Evolutionary conservation across 805 yeast genomes (phyloP).

Genomic region (Kodamaea leandrae): DNA sequence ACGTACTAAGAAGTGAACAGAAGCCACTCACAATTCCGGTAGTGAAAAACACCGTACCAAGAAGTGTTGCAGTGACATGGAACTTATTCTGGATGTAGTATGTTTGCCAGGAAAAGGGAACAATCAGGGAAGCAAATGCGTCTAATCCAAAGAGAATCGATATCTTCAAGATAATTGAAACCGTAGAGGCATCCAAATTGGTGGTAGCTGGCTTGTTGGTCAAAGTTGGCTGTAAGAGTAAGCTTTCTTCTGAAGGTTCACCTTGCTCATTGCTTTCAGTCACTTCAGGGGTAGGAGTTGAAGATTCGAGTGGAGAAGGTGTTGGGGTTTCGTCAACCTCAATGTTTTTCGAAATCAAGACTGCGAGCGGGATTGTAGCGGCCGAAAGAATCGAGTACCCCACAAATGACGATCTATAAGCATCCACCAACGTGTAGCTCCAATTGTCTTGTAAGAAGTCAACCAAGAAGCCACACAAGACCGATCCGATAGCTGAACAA

Average conservation of each 20-base stretch:
- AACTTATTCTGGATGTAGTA: conserved; percentile 41
- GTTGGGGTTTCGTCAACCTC: conserved; percentile 13
- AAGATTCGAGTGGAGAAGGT: background rate
- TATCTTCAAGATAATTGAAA: conserved; percentile 28
- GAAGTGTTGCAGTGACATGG: conserved; percentile 28
- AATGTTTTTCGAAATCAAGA: conserved; percentile 17
- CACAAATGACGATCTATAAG: conserved; percentile 32
- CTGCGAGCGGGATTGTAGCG: conserved; percentile 17
- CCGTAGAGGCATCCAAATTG: conserved; percentile 13
- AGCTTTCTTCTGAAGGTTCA: background rate
- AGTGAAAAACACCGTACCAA: conserved; percentile 41
- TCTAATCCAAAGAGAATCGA: conserved; percentile 42
- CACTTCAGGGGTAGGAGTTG: conserved; percentile 12
- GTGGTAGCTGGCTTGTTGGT: background rate
- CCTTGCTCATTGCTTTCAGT: background rate
- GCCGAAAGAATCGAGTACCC: conserved; percentile 23
- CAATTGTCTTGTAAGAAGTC: conserved; percentile 13
- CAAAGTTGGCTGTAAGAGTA: background rate
- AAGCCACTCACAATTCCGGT: conserved; percentile 39
- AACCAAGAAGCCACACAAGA: conserved; percentile 35
- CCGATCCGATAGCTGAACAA: conserved; percentile 47
- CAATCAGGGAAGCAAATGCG: conserved; percentile 43
- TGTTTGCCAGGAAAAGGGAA: conserved; percentile 47
- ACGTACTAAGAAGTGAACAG: conserved; percentile 41
- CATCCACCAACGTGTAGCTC: conserved; percentile 19